Evolutionary conservation across 345 rosid genomes (phyloP).

Genomic region (Odontarrhena argentea): DNA sequence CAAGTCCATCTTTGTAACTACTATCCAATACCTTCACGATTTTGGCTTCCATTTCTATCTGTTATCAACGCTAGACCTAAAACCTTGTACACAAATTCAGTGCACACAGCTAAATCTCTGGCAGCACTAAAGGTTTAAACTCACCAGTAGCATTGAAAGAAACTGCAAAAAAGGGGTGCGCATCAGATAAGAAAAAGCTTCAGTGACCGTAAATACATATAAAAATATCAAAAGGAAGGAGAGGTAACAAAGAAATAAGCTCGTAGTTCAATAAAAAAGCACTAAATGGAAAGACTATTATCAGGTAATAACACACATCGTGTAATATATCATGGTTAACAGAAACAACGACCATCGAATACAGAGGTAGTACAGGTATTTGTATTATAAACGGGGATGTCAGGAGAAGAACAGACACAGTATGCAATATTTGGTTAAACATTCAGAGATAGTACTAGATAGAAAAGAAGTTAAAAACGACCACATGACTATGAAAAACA

Average conservation of each 20-base stretch:
- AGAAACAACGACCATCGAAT: neutral
- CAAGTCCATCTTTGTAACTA: conserved; percentile 36
- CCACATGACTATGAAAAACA: neutral
- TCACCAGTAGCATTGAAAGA: conserved; percentile 32
- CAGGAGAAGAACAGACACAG: neutral
- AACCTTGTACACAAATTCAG: conserved; percentile 33
- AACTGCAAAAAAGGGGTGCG: conserved; percentile 23
- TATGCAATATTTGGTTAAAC: neutral
- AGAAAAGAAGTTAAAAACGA: conserved; percentile 1
- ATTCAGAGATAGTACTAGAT: neutral
- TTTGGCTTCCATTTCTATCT: conserved; percentile 59
- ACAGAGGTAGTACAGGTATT: neutral
- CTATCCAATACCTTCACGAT: conserved; percentile 59
- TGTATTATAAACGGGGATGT: neutral
- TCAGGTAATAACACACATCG: conserved; percentile 6
- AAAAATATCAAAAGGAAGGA: neutral
- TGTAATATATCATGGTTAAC: conserved; percentile 7
- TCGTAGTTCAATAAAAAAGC: conserved; percentile 4
- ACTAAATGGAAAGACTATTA: neutral
- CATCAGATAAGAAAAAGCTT: neutral
- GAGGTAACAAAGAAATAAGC: conserved; percentile 7
- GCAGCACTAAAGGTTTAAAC: conserved; percentile 40
- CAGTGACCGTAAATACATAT: neutral
- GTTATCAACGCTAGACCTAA: conserved; percentile 44
- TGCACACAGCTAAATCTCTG: conserved; percentile 36